Conservation (phyloP, 176 grass and related monocot genomes). For the Stipa capillata region DNA sequence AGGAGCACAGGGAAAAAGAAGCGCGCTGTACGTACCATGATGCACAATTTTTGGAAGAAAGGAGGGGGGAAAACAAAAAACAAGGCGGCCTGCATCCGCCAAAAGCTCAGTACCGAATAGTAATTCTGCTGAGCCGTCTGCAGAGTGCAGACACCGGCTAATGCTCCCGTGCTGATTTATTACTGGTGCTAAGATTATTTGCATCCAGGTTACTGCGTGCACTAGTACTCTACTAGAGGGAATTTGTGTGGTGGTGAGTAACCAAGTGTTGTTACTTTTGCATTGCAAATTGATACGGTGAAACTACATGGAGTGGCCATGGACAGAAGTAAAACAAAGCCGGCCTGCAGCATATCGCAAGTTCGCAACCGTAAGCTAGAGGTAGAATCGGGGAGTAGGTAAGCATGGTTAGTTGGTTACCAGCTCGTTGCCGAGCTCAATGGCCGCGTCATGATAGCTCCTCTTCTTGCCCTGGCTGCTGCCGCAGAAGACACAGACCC, state of each 20-base stretch:
- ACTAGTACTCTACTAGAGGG: no score
- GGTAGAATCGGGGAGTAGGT: not conserved
- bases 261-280: not conserved
- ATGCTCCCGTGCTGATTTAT: not conserved
- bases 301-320: not conserved
- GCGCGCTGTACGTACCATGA: no score
- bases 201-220: not conserved
- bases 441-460: slow-evolving; percentile 84
- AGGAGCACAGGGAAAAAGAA: not conserved
- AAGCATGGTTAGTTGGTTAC: slow-evolving; percentile 9
- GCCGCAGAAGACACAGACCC: slow-evolving; percentile 97
- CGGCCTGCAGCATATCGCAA: no score
- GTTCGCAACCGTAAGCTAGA: no score
- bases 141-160: no score
- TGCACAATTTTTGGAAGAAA: no score
- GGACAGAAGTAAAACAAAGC: not conserved
- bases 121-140: no score
- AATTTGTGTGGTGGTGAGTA: no score
- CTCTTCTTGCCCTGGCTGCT: slow-evolving; percentile 94
- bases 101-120: not conserved
- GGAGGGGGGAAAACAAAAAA: no score
- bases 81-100: not conserved
- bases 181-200: not conserved
- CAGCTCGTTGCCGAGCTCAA: slow-evolving; percentile 97
- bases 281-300: not conserved